Conservation (phyloP, 495 filamentous ascomycete species). For the Aspergillus sclerotiicarbonarius region DNA sequence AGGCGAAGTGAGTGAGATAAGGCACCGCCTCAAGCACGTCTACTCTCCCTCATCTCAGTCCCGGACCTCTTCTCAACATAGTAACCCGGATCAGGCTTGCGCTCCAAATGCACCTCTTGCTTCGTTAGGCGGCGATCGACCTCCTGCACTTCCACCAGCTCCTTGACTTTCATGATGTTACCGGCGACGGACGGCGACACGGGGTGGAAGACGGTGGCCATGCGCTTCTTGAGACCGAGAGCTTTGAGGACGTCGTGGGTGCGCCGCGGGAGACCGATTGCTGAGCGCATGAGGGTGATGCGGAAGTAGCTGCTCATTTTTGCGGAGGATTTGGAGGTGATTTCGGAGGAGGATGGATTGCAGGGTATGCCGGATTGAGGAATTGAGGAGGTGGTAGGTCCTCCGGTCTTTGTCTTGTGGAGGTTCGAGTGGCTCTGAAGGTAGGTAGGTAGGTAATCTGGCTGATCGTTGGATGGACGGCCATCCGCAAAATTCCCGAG, state of each 20-base stretch:
- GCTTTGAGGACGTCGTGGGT: conserved; percentile 81
- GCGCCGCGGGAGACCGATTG: conserved; percentile 85
- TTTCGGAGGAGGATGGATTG: not conserved
- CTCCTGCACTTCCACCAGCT: conserved; percentile 84
- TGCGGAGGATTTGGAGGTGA: conserved; percentile 2
- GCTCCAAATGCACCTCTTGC: conserved; percentile 67
- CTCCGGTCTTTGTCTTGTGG: too few species aligned
- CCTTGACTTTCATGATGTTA: conserved; percentile 97
- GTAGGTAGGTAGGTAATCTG: too few species aligned
- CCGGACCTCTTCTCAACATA: conserved; percentile 67
- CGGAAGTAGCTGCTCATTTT: conserved; percentile 88
- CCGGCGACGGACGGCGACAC: conserved; percentile 82
- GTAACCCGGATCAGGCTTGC: conserved; percentile 81
- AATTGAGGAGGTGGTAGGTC: not conserved
- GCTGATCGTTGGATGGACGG: not conserved
- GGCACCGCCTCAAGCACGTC: conserved; percentile 11
- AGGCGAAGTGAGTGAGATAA: too few species aligned
- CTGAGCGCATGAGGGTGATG: conserved; percentile 88
- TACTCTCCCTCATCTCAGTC: conserved; percentile 30
- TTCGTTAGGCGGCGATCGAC: conserved; percentile 69
- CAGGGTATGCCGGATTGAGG: not conserved
- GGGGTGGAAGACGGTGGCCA: conserved; percentile 87
- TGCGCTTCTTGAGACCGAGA: conserved; percentile 84
- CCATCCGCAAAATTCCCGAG: conserved; percentile 10
- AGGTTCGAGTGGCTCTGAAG: too few species aligned